A percentile compares a stretch with the other conserved stretches of the same genome.
phyloP scores from a whole-genome alignment of 176 grass and related monocot species.

The Elymus sibiricus region DNA sequence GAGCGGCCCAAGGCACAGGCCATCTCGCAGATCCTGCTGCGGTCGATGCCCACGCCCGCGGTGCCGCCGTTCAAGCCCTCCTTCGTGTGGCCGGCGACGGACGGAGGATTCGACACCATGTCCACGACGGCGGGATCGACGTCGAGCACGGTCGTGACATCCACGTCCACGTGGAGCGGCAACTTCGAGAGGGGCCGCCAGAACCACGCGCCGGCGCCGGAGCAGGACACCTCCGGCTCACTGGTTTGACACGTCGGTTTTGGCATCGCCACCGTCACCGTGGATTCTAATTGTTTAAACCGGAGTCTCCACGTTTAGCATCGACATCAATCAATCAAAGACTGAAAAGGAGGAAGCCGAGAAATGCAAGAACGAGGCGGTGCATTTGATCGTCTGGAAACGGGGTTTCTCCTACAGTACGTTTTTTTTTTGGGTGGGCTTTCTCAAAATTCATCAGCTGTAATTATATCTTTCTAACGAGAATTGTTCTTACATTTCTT shows the following conservation, averaged over 20 bases:
- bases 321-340: too few species aligned
- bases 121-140: slow-evolving; percentile 25
- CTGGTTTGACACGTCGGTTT: not conserved
- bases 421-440: not conserved
- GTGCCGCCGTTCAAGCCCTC: slow-evolving; percentile 75
- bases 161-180: slow-evolving; percentile 52
- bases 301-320: not conserved
- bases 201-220: not conserved
- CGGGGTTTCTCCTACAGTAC: too few species aligned
- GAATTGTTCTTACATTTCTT: not conserved
- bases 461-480: not conserved
- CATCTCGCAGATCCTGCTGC: slow-evolving; percentile 56
- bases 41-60: slow-evolving; percentile 28
- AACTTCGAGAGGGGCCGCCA: slow-evolving; percentile 22
- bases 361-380: too few species aligned
- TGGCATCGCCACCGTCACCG: not conserved
- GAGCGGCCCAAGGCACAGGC: slow-evolving; percentile 63
- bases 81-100: slow-evolving; percentile 58
- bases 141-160: slow-evolving; percentile 35
- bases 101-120: slow-evolving; percentile 24
- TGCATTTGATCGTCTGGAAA: too few species aligned
- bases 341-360: too few species aligned
- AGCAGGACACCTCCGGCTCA: slow-evolving; percentile 9
- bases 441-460: not conserved
- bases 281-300: slow-evolving; percentile 13